A percentile compares a stretch with the other conserved stretches of the same genome.
These are phyloP conservation scores for Penicillium sp. DNA, from an alignment of 2,329 filamentous ascomycete genomes.

Conservation along the genomic window DNA sequence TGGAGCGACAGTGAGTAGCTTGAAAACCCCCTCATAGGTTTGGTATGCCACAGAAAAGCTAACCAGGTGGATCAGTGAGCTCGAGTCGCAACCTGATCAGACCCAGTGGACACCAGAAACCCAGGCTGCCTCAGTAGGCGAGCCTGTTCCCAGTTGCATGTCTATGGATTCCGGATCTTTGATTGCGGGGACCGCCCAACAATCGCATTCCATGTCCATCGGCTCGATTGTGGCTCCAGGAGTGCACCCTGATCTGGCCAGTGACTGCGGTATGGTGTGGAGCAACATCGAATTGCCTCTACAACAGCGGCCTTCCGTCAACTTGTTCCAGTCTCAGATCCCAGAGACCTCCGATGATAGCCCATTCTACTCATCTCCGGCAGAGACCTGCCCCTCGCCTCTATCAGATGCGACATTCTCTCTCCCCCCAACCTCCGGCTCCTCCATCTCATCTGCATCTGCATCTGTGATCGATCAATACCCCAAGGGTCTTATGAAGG, in stretches of 20 bases:
- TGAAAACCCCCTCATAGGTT: background rate
- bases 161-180: conserved; percentile 27
- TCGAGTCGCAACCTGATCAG: conserved; percentile 40
- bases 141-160: conserved; percentile 25
- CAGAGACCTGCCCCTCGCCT: conserved; percentile 51
- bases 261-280: conserved; percentile 40
- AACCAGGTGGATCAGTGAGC: conserved; percentile 33
- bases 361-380: conserved; percentile 47
- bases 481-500: conserved; percentile 38
- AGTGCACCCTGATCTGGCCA: conserved; percentile 38
- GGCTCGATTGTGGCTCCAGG: conserved; percentile 40
- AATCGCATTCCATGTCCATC: conserved; percentile 41
- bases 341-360: conserved; percentile 44
- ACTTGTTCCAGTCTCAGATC: conserved; percentile 38
- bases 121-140: conserved; percentile 17
- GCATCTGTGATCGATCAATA: conserved; percentile 40
- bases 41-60: too few species aligned
- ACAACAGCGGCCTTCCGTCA: conserved; percentile 30
- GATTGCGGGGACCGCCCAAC: conserved; percentile 32
- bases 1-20: conserved; percentile 54
- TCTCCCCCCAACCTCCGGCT: conserved; percentile 34
- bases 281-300: conserved; percentile 40
- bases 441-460: conserved; percentile 40
- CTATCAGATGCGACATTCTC: conserved; percentile 41
- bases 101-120: conserved; percentile 32